Evolutionary conservation across 2,329 filamentous ascomycete species (phyloP).

Genomic region (Hymenotorrendiella dingleyae): DNA sequence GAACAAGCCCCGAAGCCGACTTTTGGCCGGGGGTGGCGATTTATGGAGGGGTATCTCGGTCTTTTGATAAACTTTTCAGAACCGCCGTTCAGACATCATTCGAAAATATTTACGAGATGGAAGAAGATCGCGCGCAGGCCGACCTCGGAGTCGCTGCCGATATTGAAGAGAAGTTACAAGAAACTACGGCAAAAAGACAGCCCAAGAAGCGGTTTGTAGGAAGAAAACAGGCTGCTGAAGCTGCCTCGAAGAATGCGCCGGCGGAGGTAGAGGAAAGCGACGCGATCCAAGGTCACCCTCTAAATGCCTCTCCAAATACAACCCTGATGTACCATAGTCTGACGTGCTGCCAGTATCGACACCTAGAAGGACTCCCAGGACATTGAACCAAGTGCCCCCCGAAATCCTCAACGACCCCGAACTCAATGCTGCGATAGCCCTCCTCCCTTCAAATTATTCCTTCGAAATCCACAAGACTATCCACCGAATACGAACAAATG

Average conservation of each 20-base stretch:
- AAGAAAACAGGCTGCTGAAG: slow-evolving; percentile 63
- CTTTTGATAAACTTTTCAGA: not conserved
- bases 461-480: slow-evolving; percentile 99
- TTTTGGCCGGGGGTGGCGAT: too few relatives aligned
- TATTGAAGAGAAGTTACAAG: slow-evolving; percentile 51
- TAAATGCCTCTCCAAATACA: slow-evolving; percentile 20
- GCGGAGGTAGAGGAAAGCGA: slow-evolving; percentile 49
- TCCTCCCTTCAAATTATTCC: slow-evolving; percentile 93
- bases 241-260: slow-evolving; percentile 35
- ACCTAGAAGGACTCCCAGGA: slow-evolving; percentile 65
- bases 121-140: slow-evolving; percentile 65
- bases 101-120: too few relatives aligned
- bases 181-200: slow-evolving; percentile 49
- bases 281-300: slow-evolving; percentile 57
- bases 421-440: slow-evolving; percentile 78
- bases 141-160: slow-evolving; percentile 66
- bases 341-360: slow-evolving; percentile 51
- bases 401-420: slow-evolving; percentile 80
- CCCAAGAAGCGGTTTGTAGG: slow-evolving; percentile 93
- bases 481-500: slow-evolving; percentile 77
- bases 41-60: too few relatives aligned
- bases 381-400: slow-evolving; percentile 85
- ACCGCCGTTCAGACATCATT: too few relatives aligned
- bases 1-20: too few relatives aligned
- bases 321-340: not conserved